Base-by-base conservation (phyloP, 805 yeast species). In the Ogataea pini region DNA sequence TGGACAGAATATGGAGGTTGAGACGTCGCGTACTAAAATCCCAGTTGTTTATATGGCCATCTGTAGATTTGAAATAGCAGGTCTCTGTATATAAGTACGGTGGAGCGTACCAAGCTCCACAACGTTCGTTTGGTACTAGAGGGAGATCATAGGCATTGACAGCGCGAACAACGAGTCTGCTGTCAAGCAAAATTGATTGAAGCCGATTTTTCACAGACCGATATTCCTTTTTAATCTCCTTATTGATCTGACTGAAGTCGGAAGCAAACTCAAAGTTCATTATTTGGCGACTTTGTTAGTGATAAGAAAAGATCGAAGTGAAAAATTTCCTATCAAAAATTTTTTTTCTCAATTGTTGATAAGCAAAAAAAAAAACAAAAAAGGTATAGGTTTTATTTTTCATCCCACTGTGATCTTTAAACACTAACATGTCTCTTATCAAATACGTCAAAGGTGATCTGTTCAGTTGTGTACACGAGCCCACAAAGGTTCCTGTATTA, bases 11-110 rank as follows among this genome's bases (percentile, higher is more conserved):
- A 60, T 89, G 96, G 49, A 87, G 69, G 64, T 90, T 90, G 32
- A 89, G 68, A 38, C 97, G 68, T 42, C 95, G 72, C 14, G 80
- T 65, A 28, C 89, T 83, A 58, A 90, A 89, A 27, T 76, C 75
- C 96, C 96, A 90, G 54, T 87, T 83, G 46, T 78, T 77, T 0
- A 80, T 82, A 59, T 90, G 97, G 0, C 97, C 97, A 67, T 90
- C 97, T 0, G 97, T 90, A 20, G 95, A 86, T 60, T 90, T 90
- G 70, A 90, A 90, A 60, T 90, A 89, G 14, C 83, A 78, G 0
- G 84, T 72, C 3, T 76, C 80, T 0, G 46, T 37, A 19, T 66
- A 69, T 0, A 55, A 39, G 0, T 51, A 47, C 0, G 86, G 82
- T 0, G 77, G 71, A 3, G 84, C 79, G 57, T 90, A 90, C 97